Evolutionary conservation across 352 stramenopile genomes (phyloP), one percentile per base, ranked within the genome.

Genomic region (Phytophthora pluvialis): DNA sequence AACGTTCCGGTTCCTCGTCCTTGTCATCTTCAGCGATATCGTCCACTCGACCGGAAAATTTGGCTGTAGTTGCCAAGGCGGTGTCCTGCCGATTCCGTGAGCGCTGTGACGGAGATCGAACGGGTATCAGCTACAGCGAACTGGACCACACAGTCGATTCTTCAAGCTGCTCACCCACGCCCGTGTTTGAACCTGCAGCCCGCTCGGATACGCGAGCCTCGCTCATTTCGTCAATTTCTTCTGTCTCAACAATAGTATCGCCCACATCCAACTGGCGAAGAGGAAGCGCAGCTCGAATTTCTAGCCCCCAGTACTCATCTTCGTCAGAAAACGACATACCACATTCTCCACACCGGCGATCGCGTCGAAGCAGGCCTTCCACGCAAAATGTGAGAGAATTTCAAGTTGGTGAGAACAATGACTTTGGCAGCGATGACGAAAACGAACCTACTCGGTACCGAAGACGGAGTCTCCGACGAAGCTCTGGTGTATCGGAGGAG

Each of bases 121-220:
- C 29, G 3, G 25, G 5, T 32, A 54, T 61, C 8, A 53, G 52
- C 36, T 46, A 63, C 18, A 65, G 52, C 16, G 59, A 73, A 6
- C 33, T 74, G 5, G 66, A 74, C 12, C 21, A 42, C 5, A 74
- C 66, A 0, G 18, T 74, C 6, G 60, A 74, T 49, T 70, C 66
- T 6, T 73, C 65, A 11, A 67, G 28, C 28, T 26, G 43, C 1
- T 54, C 62, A 38, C 65, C 59, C 1, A 18, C 46, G 2, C 40
- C 32, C 2, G 48, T 26, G 21, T 35, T 55, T 57, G 52, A 67
- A 6, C 43, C 42, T 31, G 10, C 8, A 32, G n/a, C 55, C 40
- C 57, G 16, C 3, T 53, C 64, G 7, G 53, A 52, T 21, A 26
- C 52, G 6, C 18, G 3, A 39, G n/a, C 18, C 1, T 67, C 54